Percentiles rank a stretch among this genome's conserved stretches.
These are phyloP conservation scores for Zymoseptoria pseudotritici DNA, from an alignment of 2,329 filamentous ascomycete genomes.

Conservation along the genomic window DNA sequence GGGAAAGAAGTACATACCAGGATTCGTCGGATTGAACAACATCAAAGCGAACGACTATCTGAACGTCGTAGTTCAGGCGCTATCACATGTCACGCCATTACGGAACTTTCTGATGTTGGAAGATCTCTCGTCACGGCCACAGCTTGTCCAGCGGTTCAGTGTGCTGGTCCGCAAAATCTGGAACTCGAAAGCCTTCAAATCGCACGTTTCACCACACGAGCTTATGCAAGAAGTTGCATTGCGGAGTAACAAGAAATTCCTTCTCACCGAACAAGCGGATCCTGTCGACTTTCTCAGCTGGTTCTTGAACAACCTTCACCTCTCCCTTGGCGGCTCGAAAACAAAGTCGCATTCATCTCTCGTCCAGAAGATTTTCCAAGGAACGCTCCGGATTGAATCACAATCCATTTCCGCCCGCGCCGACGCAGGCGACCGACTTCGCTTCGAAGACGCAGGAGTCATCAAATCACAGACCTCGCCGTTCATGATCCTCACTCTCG, in stretches of 20 bases:
- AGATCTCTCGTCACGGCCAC: constrained; percentile 63
- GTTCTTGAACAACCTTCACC: constrained; percentile 94
- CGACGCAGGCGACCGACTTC: constrained; percentile 76
- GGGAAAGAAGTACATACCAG: constrained; percentile 81
- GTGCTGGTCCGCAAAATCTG: constrained; percentile 93
- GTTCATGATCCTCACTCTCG: constrained; percentile 87
- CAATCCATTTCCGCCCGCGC: constrained; percentile 89
- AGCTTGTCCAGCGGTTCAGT: constrained; percentile 80
- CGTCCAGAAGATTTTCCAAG: constrained; percentile 89
- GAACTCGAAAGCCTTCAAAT: constrained; percentile 94
- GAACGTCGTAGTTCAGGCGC: constrained; percentile 86
- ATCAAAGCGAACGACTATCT: constrained; percentile 99
- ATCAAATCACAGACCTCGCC: constrained; percentile 70
- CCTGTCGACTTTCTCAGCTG: constrained; percentile 94
- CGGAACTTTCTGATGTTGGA: constrained; percentile 90
- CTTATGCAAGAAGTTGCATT: constrained; percentile 90
- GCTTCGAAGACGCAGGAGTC: constrained; percentile 78
- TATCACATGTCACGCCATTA: constrained; percentile 82
- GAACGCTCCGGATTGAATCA: constrained; percentile 82
- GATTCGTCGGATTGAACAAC: constrained; percentile 98
- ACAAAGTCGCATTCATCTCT: constrained; percentile 78
- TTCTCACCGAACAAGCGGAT: constrained; percentile 82
- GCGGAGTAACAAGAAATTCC: constrained; percentile 86
- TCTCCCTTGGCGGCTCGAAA: constrained; percentile 83
- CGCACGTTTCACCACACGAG: constrained; percentile 94